Conservation (phyloP, 805 yeast genomes). For the Candida nonsorbophila region DNA sequence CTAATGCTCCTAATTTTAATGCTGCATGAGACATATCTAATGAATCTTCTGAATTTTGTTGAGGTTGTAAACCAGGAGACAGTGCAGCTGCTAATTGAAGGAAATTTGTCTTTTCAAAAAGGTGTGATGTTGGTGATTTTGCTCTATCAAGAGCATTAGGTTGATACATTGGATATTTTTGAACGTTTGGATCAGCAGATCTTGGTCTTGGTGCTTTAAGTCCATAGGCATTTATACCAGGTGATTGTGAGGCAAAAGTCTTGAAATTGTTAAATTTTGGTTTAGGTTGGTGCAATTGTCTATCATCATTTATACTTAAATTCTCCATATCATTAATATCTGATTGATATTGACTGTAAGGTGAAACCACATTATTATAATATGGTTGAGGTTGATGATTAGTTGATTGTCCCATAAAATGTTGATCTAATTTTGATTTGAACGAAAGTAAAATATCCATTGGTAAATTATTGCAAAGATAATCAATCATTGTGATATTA, state of each 20-base stretch:
- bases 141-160: conserved; percentile 29
- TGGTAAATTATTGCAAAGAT: conserved; percentile 45
- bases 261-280: conserved; percentile 30
- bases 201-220: conserved; percentile 30
- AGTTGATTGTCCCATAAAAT: conserved; percentile 11
- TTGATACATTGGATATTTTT: conserved; percentile 12
- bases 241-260: conserved; percentile 3
- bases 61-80: conserved; percentile 14
- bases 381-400: conserved; percentile 4
- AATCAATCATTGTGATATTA: conserved; percentile 48
- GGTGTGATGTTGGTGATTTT: conserved; percentile 36
- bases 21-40: conserved; percentile 30
- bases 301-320: conserved; percentile 10
- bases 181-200: conserved; percentile 40
- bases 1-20: conserved; percentile 61
- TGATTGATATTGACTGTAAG: too few species aligned
- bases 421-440: conserved; percentile 41
- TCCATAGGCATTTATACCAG: conserved; percentile 13
- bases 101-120: conserved; percentile 40
- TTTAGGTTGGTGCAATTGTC: conserved; percentile 32
- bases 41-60: conserved; percentile 15
- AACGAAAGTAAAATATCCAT: conserved; percentile 49
- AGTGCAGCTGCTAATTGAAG: conserved; percentile 29
- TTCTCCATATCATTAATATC: conserved; percentile 9
- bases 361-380: conserved; percentile 2